Conservation (phyloP, 1,284 basidiomycete species). For the Prillingera fragicola region DNA sequence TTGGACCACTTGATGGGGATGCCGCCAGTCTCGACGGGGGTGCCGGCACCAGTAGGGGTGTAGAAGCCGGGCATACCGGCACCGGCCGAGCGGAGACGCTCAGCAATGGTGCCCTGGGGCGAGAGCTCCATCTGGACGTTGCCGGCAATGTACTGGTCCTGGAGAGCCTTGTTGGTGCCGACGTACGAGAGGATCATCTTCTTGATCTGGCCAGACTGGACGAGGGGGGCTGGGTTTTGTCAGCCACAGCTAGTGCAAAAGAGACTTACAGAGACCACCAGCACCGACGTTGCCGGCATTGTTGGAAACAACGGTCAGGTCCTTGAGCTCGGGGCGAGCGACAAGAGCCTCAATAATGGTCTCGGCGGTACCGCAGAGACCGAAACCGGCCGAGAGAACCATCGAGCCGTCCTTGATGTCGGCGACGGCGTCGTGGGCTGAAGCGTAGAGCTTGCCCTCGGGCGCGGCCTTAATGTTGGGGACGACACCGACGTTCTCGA, state of each 20-base stretch:
- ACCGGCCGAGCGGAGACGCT: constrained; percentile 83
- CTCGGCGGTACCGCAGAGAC: constrained; percentile 54
- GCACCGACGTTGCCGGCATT: constrained; percentile 72
- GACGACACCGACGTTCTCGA: constrained; percentile 14
- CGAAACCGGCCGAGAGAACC: constrained; percentile 67
- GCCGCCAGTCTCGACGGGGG: constrained; percentile 65
- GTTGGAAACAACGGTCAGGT: constrained; percentile 81
- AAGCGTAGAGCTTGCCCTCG: constrained; percentile 65
- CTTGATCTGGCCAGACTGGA: constrained; percentile 65
- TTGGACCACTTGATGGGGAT: constrained; percentile 55
- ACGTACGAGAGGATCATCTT: constrained; percentile 86
- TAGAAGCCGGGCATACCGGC: constrained; percentile 95
- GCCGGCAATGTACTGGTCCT: constrained; percentile 67
- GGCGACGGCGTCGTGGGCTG: constrained; percentile 71
- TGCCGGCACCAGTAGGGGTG: constrained; percentile 85
- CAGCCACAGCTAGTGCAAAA: neutral
- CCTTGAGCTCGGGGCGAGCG: constrained; percentile 62
- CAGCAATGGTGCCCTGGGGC: constrained; percentile 87
- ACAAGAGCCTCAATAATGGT: constrained; percentile 77
- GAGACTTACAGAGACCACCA: constrained; percentile 66
- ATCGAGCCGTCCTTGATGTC: constrained; percentile 73
- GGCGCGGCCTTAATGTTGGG: constrained; percentile 11
- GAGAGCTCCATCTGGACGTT: constrained; percentile 79
- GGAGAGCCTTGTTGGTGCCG: constrained; percentile 55
- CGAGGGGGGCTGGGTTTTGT: constrained; percentile 59